Conservation (phyloP, 257 asterid species). For the Thymus quinquecostatus region DNA sequence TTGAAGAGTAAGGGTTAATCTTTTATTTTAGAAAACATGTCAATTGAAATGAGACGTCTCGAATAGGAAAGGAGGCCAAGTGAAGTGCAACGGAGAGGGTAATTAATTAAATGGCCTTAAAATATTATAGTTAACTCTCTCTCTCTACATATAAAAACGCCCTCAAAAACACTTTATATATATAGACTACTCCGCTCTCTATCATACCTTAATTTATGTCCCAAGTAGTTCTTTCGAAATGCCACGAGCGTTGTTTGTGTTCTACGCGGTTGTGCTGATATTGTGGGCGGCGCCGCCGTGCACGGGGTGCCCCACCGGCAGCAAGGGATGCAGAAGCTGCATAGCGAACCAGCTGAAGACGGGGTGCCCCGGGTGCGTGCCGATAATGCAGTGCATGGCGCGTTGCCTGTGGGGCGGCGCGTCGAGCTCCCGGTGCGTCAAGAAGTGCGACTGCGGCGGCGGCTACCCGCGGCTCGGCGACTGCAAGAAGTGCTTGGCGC, state of each 20-base stretch:
- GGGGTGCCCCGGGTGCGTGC: constrained; percentile 70
- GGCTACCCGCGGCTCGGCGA: constrained; percentile 61
- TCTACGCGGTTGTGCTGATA: constrained; percentile 29
- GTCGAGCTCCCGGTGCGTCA: constrained; percentile 49
- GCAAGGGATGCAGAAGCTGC: constrained; percentile 62
- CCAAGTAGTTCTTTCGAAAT: neutral
- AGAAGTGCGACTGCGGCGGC: constrained; percentile 71
- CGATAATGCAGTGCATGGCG: constrained; percentile 76
- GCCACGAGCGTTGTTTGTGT: constrained; percentile 7
- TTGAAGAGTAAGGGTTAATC: too few relatives aligned
- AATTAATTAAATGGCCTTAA: too few relatives aligned
- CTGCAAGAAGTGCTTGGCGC: constrained; percentile 69
- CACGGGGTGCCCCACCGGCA: constrained; percentile 54
- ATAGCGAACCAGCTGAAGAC: constrained; percentile 51
- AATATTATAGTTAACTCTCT: too few relatives aligned
- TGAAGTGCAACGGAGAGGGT: too few relatives aligned
- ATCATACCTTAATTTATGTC: too few relatives aligned
- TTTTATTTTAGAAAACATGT: too few relatives aligned
- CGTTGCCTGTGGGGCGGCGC: constrained; percentile 69
- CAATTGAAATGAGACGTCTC: too few relatives aligned
- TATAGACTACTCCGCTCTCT: neutral
- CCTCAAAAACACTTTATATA: neutral
- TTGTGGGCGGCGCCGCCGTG: constrained; percentile 33
- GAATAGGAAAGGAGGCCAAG: too few relatives aligned
- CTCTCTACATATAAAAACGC: too few relatives aligned